Percentiles rank a stretch among this genome's conserved stretches.
These are phyloP conservation scores for Kewa caespitosa DNA, from an alignment of 179 eudicot species.

Conservation along the genomic window DNA sequence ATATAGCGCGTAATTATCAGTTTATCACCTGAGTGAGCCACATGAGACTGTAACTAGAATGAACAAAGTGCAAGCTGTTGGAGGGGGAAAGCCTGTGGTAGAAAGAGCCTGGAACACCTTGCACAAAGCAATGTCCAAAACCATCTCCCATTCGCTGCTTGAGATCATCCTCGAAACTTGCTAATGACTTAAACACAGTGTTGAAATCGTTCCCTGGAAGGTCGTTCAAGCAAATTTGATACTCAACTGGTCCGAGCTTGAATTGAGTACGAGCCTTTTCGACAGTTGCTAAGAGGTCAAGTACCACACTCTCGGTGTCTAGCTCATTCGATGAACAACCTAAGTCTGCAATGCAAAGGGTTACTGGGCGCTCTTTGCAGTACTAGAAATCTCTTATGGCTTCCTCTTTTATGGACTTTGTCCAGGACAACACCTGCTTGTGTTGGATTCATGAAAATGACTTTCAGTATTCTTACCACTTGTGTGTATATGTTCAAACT, in stretches of 20 bases:
- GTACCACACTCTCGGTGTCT: slow-evolving; percentile 20
- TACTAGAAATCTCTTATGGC: slow-evolving; percentile 19
- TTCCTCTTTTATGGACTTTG: slow-evolving; percentile 21
- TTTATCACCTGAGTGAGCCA: slow-evolving; percentile 53
- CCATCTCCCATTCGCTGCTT: slow-evolving; percentile 16
- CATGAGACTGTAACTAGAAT: slow-evolving; percentile 51
- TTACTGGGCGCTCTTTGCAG: slow-evolving; percentile 2
- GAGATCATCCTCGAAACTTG: slow-evolving; percentile 28
- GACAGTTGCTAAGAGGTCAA: slow-evolving; percentile 30
- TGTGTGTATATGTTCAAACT: too few relatives aligned
- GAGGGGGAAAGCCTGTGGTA: slow-evolving; percentile 54
- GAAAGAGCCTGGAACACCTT: slow-evolving; percentile 60
- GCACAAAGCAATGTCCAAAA: slow-evolving; percentile 37
- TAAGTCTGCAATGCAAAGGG: slow-evolving; percentile 28
- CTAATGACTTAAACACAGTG: slow-evolving; percentile 36
- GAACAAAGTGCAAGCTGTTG: slow-evolving; percentile 49
- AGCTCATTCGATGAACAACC: slow-evolving; percentile 26
- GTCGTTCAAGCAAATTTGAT: slow-evolving; percentile 51
- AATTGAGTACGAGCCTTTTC: slow-evolving; percentile 1
- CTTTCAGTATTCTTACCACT: too few relatives aligned
- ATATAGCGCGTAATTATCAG: too few relatives aligned
- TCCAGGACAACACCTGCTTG: slow-evolving; percentile 16
- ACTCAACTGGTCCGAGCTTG: slow-evolving; percentile 20
- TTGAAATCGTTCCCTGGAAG: slow-evolving; percentile 57
- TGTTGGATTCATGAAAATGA: too few relatives aligned